A percentile compares a stretch with the other conserved stretches of the same genome.
Evolutionary conservation across 2,329 filamentous ascomycete genomes (phyloP).

Genomic region (Ceratocystis destructans): DNA sequence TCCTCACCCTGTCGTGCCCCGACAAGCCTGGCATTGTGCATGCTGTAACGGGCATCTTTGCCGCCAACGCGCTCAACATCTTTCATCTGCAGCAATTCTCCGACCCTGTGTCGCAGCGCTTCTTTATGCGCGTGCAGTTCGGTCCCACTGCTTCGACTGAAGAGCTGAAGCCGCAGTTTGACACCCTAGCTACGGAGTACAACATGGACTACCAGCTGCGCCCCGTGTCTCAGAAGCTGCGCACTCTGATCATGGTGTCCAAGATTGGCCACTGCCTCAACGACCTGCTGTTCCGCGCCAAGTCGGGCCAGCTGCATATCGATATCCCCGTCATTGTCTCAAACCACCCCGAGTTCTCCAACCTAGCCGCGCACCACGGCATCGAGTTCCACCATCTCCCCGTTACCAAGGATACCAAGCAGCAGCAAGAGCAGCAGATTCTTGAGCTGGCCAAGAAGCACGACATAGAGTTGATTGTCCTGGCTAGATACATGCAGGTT

Average conservation of each 20-base stretch:
- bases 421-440: conserved; percentile 56
- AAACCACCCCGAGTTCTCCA: conserved; percentile 62
- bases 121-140: conserved; percentile 85
- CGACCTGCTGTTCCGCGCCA: conserved; percentile 67
- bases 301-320: conserved; percentile 58
- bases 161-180: conserved; percentile 43
- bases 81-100: conserved; percentile 76
- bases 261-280: conserved; percentile 40
- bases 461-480: conserved; percentile 62
- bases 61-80: conserved; percentile 62
- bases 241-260: conserved; percentile 65
- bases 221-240: conserved; percentile 53
- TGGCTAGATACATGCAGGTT: conserved; percentile 61
- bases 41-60: conserved; percentile 66
- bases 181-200: conserved; percentile 47
- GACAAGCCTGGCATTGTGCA: conserved; percentile 78
- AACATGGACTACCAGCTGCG: conserved; percentile 59
- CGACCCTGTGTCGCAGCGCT: conserved; percentile 57
- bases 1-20: conserved; percentile 70
- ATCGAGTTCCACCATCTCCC: conserved; percentile 72
- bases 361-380: conserved; percentile 57
- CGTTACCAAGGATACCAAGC: conserved; percentile 65
- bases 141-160: conserved; percentile 40
- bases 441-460: conserved; percentile 56
- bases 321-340: conserved; percentile 68